Evolutionary conservation across 1,284 basidiomycete species (phyloP).

Genomic region (Heimioporus punctisporus): DNA sequence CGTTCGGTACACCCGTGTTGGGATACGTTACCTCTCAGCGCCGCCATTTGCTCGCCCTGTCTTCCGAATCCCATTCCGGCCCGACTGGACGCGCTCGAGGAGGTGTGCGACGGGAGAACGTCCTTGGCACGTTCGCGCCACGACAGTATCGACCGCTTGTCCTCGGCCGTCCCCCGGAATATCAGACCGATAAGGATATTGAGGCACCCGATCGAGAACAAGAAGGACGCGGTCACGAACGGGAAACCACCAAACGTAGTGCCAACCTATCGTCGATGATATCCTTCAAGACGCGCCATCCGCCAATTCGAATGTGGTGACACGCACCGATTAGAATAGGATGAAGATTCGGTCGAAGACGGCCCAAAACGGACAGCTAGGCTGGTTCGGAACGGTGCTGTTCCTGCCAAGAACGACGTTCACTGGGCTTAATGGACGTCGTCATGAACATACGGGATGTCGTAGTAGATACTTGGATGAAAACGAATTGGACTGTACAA

Average conservation of each 20-base stretch:
- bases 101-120: slow-evolving; percentile 50
- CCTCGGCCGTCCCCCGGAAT: slow-evolving; percentile 66
- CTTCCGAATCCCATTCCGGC: slow-evolving; percentile 65
- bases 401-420: slow-evolving; percentile 55
- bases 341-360: slow-evolving; percentile 85
- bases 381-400: slow-evolving; percentile 88
- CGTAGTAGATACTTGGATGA: slow-evolving; percentile 14
- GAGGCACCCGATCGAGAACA: slow-evolving; percentile 83
- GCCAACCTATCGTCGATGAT: no score
- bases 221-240: slow-evolving; percentile 85
- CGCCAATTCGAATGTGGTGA: slow-evolving; percentile 76
- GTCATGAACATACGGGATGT: slow-evolving; percentile 10
- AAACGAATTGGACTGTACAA: not conserved
- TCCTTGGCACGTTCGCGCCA: slow-evolving; percentile 61
- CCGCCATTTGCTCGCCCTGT: slow-evolving; percentile 78
- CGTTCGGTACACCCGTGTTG: not conserved
- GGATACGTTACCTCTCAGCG: slow-evolving; percentile 48
- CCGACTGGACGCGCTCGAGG: slow-evolving; percentile 36
- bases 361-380: slow-evolving; percentile 89
- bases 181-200: slow-evolving; percentile 81
- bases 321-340: slow-evolving; percentile 81
- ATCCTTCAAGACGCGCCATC: no score
- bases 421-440: slow-evolving; percentile 22
- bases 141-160: slow-evolving; percentile 58
- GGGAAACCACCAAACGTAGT: slow-evolving; percentile 86